Base-by-base conservation (phyloP, 2,329 filamentous ascomycete species). In the Stagonosporopsis chrysanthemi region DNA sequence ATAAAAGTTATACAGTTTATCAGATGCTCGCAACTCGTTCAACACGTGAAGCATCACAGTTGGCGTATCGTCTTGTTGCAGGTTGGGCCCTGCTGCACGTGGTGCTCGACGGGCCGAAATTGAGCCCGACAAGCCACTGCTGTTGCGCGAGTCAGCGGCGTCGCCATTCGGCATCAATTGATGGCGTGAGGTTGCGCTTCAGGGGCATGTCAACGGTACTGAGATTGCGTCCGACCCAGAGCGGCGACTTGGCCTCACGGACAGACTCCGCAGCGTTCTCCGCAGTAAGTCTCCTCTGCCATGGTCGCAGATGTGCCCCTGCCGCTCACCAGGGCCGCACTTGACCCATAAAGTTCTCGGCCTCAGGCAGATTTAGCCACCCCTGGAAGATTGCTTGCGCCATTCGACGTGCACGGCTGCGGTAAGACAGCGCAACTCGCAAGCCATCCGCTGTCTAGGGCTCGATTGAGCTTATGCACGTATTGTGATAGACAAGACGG, bases 371-470 rank as follows among this genome's bases (percentile, higher is more conserved):
- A 44, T 61, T 54, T 46, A 41, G 46, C 15, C 19, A 35, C 24
- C 31, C 28, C 29, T 41, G 56, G 44, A 54, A 55, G 36, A 55
- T 58, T 54, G 42, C 47, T 56, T 56, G 38, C 53, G 53, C 53
- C 42, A 52, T 51, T 28, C 17, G 28, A 19, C 22, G 43, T 42
- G 46, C 48, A 49, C 33, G 29, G 45, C 12, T 39, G 39, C 44
- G 39, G 49, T 28, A 22, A 45, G 22, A 15, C 22, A 15, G 46
- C 31, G 50, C 41, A 57, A 17, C 15, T 41, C 43, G 50, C 54
- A 58, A 44, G 50, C 50, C 42, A 55, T 46, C 50, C 47, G 51
- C 39, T 55, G 54, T 29, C 44, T 45, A 36, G 23, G n/a, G 43
- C 43, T 48, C 39, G 54, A 52, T 44, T 44, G 43, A 23, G 48